These are phyloP conservation scores for Toxicodendron radicans DNA, from an alignment of 345 rosid genomes.

Conservation along the genomic window DNA sequence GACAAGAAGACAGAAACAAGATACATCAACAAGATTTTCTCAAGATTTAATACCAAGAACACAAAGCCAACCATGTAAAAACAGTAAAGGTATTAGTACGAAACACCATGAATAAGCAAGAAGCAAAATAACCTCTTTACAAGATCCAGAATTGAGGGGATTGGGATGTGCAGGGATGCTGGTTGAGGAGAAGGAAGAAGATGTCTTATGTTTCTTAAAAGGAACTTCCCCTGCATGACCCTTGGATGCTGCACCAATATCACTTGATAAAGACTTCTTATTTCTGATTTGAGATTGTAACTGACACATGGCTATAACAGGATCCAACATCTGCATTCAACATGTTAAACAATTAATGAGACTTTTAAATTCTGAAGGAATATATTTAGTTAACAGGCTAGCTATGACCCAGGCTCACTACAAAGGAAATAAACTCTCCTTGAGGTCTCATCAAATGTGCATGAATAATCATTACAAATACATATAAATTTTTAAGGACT, in stretches of 20 bases:
- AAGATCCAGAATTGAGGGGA: constrained; percentile 26
- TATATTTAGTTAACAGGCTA: neutral
- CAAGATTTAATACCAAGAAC: no score
- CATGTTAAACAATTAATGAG: constrained; percentile 2
- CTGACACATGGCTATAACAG: constrained; percentile 39
- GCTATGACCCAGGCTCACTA: neutral
- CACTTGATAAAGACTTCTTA: constrained; percentile 20
- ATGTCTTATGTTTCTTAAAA: constrained; percentile 30
- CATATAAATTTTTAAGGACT: neutral
- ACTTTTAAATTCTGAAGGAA: constrained; percentile 8
- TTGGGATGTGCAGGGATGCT: constrained; percentile 16
- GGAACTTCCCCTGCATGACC: constrained; percentile 21
- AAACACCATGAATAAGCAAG: neutral
- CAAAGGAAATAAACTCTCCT: neutral
- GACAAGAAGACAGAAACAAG: neutral
- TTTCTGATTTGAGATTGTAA: constrained; percentile 30
- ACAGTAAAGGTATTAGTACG: no score
- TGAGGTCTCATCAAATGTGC: neutral
- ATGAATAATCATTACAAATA: neutral
- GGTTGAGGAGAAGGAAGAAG: constrained; percentile 29
- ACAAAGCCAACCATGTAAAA: no score
- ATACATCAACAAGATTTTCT: neutral
- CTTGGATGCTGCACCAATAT: constrained; percentile 9
- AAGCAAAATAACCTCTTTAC: constrained; percentile 28
- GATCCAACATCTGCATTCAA: constrained; percentile 46